Base-by-base conservation (phyloP, 345 rosid species). In the Adansonia digitata region DNA sequence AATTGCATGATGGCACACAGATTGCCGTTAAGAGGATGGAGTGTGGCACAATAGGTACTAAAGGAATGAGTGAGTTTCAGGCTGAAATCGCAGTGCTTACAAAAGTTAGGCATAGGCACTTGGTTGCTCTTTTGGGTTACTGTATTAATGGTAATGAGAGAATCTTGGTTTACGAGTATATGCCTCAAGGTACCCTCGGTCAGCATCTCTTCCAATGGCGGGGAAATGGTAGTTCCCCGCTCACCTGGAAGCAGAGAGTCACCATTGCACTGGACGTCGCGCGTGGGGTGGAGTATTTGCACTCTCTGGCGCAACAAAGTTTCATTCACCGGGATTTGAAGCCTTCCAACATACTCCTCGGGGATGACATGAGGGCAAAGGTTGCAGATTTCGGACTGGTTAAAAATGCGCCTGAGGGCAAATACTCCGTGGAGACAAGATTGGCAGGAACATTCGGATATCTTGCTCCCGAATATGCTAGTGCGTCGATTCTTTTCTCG, bases 321-420 rank as follows among this genome's bases (percentile, higher is more conserved):
- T 93, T 91, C 77, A 94, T 94, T 74, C 98, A 94, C 75, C 84
- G 98, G 77, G 98, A 94, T 82, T 77, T 94, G 61, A 94, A 94
- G 68, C 92, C 98, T 18, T 88, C 96, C 6, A 94, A 94, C 79
- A 92, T 94, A 60, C 97, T 94, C 35, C 87, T 94, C 7, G 91
- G 90, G 9, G 94, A 94, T 85, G 94, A 92, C 83, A 90, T 92
- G 97, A 90, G 98, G 61, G 98, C 97, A 11, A 94, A 94, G 79
- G 98, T 94, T 51, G 89, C 98, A 7, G 98, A 94, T 82, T 94
- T 94, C 35, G 98, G 97, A 37, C 80, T 94, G 82, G 98, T 94
- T 53, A 92, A 92, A 81, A 85, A 87, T 40, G 96, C 97, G 6
- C 94, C 96, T 0, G 98, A 90, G 69, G 98, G 94, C 49, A 92